Conservation (phyloP, 371 early-diverging fungal genomes). For the Nematocida homosporus region DNA sequence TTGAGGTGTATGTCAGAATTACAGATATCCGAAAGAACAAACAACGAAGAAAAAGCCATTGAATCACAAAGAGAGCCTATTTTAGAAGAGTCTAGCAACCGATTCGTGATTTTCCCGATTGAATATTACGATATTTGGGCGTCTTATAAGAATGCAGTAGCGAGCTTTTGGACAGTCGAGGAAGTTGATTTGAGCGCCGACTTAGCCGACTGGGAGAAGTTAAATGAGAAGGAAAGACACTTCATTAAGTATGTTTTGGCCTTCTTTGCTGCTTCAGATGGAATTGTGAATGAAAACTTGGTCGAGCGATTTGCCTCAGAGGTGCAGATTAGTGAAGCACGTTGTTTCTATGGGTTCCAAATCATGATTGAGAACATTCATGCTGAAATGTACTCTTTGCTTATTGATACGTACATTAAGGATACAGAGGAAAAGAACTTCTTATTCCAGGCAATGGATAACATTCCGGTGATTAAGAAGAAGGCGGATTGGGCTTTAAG, state of each 20-base stretch:
- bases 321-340: constrained; percentile 92
- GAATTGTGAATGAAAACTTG: constrained; percentile 97
- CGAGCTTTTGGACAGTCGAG: constrained; percentile 97
- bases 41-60: not conserved
- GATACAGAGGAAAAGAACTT: constrained; percentile 78
- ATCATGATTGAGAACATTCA: constrained; percentile 99
- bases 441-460: constrained; percentile 91
- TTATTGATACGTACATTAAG: constrained; percentile 94
- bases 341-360: constrained; percentile 98
- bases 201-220: constrained; percentile 80
- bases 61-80: constrained; percentile 45
- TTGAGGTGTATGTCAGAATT: not conserved
- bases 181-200: constrained; percentile 95
- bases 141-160: constrained; percentile 97
- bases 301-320: constrained; percentile 89
- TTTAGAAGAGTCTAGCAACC: constrained; percentile 57
- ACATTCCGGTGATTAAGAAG: constrained; percentile 85
- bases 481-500: constrained; percentile 97
- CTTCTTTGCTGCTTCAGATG: constrained; percentile 99
- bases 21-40: not conserved
- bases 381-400: constrained; percentile 91
- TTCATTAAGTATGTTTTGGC: constrained; percentile 94
- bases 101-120: constrained; percentile 67
- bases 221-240: constrained; percentile 83
- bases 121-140: constrained; percentile 76